Base-by-base conservation (phyloP, 208 protist species). In the Acanthamoeba castellanii region DNA sequence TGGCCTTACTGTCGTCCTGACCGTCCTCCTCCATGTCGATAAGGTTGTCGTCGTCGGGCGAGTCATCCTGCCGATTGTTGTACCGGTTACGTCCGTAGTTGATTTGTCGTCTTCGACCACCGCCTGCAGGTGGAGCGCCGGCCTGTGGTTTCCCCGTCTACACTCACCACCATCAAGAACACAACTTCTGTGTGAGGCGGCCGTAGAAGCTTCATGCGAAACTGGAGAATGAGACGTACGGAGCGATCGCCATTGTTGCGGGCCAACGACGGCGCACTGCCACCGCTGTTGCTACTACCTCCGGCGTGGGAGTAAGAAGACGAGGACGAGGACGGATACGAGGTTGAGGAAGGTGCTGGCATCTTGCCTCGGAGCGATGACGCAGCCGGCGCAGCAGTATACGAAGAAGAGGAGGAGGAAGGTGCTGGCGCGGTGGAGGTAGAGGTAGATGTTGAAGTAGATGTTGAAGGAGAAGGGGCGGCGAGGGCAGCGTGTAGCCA, bases 81-180 rank as follows among this genome's bases (percentile, higher is more conserved):
- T 88, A 88, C 14, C 81, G 81, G 81, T 88, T 88, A 25, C 81
- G 81, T 42, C 81, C 81, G 50, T 88, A 88, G 81, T 88, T 88
- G 42, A 88, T 88, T 45, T 64, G 81, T 11, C 81, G 14, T 25
- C 78, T 52, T 85, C 78, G 34, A 13, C 42, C 76, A 14, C 22
- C 74, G 42, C 25, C 22, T n/a, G 37, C 22, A 20, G 74, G 9
- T 32, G 74, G 22, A 22, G 32, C 37, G 55, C 42, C n/a, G 52
- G 76, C 22, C 42, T 52, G 45, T 25, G 32, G 45, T 25, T 42
- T 85, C 22, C 34, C 32, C 59, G 16, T n/a, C 59, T 66, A 18
- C 59, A n/a, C 16, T n/a, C 59, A 30, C 22, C 16, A 14, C 0
- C 59, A 66, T 27, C 59, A 66, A 22, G 22, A 66, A 13, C 13